Evolutionary conservation across 306 rosid species (phyloP).

Genomic region (Pterocarpus santalinus): DNA sequence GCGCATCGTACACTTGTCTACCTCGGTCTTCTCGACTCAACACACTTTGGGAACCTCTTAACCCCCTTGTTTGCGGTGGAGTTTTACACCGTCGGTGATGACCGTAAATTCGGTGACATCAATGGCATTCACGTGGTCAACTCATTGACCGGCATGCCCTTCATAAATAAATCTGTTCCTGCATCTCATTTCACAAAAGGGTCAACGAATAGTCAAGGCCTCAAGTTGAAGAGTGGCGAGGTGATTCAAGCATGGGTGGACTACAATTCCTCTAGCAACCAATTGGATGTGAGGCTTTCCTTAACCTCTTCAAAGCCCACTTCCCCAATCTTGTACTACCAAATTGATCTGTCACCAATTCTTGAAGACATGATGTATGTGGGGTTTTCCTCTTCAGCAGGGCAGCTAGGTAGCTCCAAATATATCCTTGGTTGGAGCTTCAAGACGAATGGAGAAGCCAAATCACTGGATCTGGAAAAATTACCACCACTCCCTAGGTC

Average conservation of each 20-base stretch:
- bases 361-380: constrained; percentile 50
- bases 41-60: constrained; percentile 46
- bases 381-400: constrained; percentile 59
- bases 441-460: constrained; percentile 49
- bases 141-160: constrained; percentile 40
- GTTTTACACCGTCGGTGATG: constrained; percentile 47
- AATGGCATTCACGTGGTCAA: constrained; percentile 59
- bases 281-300: constrained; percentile 50
- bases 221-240: constrained; percentile 43
- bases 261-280: constrained; percentile 40
- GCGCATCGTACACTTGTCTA: constrained; percentile 26
- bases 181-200: not conserved
- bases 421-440: constrained; percentile 62
- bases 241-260: constrained; percentile 59
- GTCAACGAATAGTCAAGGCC: not conserved
- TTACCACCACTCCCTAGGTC: constrained; percentile 42
- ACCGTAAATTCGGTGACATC: constrained; percentile 43
- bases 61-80: constrained; percentile 52
- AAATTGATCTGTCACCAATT: constrained; percentile 49
- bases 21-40: constrained; percentile 48
- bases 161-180: constrained; percentile 40
- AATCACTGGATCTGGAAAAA: constrained; percentile 42
- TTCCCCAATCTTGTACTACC: constrained; percentile 43
- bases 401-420: constrained; percentile 44
- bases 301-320: constrained; percentile 42